Percentiles rank a stretch among this genome's conserved stretches.
Evolutionary conservation across 192 early-diverging fungal species (phyloP).

Genomic region (Backusella macrospora): DNA sequence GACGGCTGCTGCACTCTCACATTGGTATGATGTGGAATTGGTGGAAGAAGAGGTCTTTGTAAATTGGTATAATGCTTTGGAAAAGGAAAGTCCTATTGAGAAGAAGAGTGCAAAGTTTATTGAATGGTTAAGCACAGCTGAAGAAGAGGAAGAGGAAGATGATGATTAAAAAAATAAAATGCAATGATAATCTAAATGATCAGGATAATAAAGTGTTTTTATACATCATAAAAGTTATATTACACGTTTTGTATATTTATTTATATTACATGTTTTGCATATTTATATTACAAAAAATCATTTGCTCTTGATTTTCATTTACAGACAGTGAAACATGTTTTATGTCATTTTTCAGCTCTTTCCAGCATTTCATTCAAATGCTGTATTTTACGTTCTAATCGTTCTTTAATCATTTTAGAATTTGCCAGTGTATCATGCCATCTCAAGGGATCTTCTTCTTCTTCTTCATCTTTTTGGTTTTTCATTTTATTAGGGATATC

Average conservation of each 20-base stretch:
- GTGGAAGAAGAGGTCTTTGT: constrained; percentile 82
- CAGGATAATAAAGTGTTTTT: too few species aligned
- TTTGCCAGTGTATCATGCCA: background rate
- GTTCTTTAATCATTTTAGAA: background rate
- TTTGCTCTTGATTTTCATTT: background rate
- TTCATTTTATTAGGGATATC: background rate
- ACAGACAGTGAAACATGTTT: constrained; percentile 22
- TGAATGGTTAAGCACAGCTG: constrained; percentile 79
- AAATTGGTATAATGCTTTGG: constrained; percentile 60
- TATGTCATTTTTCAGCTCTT: constrained; percentile 5
- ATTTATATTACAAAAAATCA: too few species aligned
- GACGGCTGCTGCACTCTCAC: constrained; percentile 65
- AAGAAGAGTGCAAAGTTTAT: constrained; percentile 69
- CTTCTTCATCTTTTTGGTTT: background rate
- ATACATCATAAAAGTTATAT: too few species aligned
- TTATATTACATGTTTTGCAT: too few species aligned
- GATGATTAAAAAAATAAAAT: background rate
- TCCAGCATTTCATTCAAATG: constrained; percentile 13
- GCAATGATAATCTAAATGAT: background rate
- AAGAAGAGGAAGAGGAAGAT: constrained; percentile 68
- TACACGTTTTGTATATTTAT: too few species aligned
- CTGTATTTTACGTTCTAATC: constrained; percentile 16
- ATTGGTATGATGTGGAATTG: constrained; percentile 72
- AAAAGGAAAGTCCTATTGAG: constrained; percentile 59
- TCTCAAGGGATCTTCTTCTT: background rate